Percentiles rank a stretch among this genome's conserved stretches.
Conservation (phyloP, 2,329 filamentous ascomycete genomes). For the Sporothrix pseudoabietina region DNA sequence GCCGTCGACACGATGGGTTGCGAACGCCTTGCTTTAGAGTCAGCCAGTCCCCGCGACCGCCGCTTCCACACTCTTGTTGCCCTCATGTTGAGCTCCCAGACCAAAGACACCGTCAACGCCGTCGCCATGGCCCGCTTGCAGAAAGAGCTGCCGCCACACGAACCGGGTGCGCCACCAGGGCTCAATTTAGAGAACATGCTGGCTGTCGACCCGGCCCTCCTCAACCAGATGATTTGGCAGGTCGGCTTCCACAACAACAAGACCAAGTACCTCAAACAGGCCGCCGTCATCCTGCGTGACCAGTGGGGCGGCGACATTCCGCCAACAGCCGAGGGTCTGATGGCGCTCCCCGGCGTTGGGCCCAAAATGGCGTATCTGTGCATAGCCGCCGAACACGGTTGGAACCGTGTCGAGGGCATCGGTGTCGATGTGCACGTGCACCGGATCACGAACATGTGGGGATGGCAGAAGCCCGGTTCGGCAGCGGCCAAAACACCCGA, state of each 20-base stretch:
- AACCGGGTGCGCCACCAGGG: slow-evolving; percentile 49
- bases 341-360: slow-evolving; percentile 79
- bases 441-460: slow-evolving; percentile 91
- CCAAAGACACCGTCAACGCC: slow-evolving; percentile 88
- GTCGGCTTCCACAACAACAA: slow-evolving; percentile 97
- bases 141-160: slow-evolving; percentile 64
- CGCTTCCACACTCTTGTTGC: slow-evolving; percentile 85
- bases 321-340: slow-evolving; percentile 71
- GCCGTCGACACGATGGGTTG: slow-evolving; percentile 98
- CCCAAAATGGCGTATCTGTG: slow-evolving; percentile 95
- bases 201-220: slow-evolving; percentile 63
- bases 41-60: slow-evolving; percentile 56
- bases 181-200: slow-evolving; percentile 79
- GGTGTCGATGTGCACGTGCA: slow-evolving; percentile 95
- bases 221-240: slow-evolving; percentile 75
- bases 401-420: slow-evolving; percentile 69
- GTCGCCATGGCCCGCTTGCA: slow-evolving; percentile 79
- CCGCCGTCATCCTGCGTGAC: slow-evolving; percentile 72
- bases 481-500: slow-evolving; percentile 70
- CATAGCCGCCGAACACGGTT: slow-evolving; percentile 68
- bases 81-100: slow-evolving; percentile 90
- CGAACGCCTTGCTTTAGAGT: slow-evolving; percentile 66
- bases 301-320: slow-evolving; percentile 76
- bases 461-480: slow-evolving; percentile 63
- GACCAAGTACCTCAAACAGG: slow-evolving; percentile 73